phyloP scores from a whole-genome alignment of 192 early-diverging fungal species.

The Entomortierella beljakovae region DNA sequence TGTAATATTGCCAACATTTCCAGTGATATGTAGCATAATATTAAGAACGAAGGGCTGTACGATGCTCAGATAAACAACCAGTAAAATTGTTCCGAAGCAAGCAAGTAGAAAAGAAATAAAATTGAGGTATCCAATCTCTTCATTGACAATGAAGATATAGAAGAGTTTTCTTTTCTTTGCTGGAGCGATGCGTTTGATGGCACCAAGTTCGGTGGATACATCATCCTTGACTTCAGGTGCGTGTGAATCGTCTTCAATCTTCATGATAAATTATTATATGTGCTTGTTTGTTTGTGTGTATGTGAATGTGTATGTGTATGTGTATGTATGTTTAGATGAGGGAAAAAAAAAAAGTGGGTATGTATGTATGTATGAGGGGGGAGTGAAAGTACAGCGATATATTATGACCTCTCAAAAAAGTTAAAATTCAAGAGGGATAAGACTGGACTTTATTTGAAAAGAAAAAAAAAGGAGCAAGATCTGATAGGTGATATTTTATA shows the following conservation, averaged over 20 bases:
- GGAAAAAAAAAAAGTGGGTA: neutral
- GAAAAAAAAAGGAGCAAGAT: neutral
- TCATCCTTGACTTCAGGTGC: too few relatives aligned
- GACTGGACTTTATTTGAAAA: neutral
- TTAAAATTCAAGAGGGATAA: neutral
- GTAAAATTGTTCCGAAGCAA: neutral
- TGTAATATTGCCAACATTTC: slow-evolving; percentile 48
- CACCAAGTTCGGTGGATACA: too few relatives aligned
- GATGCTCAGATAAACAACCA: slow-evolving; percentile 47
- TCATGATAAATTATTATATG: too few relatives aligned
- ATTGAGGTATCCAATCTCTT: slow-evolving; percentile 37
- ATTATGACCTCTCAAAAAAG: neutral
- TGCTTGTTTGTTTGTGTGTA: too few relatives aligned
- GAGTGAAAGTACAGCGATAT: neutral
- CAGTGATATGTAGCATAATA: slow-evolving; percentile 24
- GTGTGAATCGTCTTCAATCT: too few relatives aligned
- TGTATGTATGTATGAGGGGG: neutral
- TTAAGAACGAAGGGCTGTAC: slow-evolving; percentile 57
- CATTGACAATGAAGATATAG: slow-evolving; percentile 43
- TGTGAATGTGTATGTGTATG: too few relatives aligned
- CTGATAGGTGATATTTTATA: neutral
- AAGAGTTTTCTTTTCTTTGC: too few relatives aligned
- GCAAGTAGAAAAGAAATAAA: slow-evolving; percentile 42
- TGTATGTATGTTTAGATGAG: neutral
- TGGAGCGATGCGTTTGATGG: too few relatives aligned